Percentiles rank a stretch among this genome's conserved stretches.
Conservation (phyloP, 306 rosid species). For the Sphenostylis stenocarpa region DNA sequence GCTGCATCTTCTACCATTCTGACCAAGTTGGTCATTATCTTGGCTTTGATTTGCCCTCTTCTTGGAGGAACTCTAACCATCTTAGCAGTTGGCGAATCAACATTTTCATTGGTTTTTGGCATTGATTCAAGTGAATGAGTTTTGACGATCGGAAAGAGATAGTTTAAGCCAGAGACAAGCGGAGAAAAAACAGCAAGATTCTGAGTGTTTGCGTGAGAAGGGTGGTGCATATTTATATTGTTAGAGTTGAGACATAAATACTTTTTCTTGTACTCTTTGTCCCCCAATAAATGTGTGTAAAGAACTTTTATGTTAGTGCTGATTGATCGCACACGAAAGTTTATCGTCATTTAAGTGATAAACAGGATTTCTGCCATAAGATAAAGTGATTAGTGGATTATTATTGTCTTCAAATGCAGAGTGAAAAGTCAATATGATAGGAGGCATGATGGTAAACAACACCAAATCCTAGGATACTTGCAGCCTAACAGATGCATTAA, state of each 20-base stretch:
- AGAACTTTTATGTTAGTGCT: slow-evolving; percentile 14
- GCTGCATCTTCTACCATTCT: slow-evolving; percentile 37
- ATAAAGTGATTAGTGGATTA: background rate
- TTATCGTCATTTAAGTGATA: background rate
- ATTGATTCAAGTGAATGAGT: slow-evolving; percentile 33
- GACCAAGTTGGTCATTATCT: slow-evolving; percentile 38
- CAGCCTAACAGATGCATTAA: background rate
- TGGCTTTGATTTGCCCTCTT: slow-evolving; percentile 67
- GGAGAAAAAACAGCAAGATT: background rate
- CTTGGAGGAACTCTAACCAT: slow-evolving; percentile 50
- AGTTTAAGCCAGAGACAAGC: background rate
- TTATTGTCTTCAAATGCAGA: background rate
- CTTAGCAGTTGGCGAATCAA: slow-evolving; percentile 13
- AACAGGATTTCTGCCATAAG: background rate
- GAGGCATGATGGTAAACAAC: background rate
- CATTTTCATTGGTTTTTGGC: slow-evolving; percentile 32
- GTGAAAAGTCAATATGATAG: background rate
- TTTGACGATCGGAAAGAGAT: slow-evolving; percentile 12
- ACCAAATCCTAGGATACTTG: background rate
- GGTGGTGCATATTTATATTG: slow-evolving; percentile 22
- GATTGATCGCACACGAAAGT: background rate
- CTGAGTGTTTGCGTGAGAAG: background rate
- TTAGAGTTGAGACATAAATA: slow-evolving; percentile 2
- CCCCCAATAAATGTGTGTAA: background rate
- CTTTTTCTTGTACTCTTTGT: slow-evolving; percentile 6